These are phyloP conservation scores for Fusarium temperatum DNA, from an alignment of 2,329 filamentous ascomycete species.

Conservation along the genomic window DNA sequence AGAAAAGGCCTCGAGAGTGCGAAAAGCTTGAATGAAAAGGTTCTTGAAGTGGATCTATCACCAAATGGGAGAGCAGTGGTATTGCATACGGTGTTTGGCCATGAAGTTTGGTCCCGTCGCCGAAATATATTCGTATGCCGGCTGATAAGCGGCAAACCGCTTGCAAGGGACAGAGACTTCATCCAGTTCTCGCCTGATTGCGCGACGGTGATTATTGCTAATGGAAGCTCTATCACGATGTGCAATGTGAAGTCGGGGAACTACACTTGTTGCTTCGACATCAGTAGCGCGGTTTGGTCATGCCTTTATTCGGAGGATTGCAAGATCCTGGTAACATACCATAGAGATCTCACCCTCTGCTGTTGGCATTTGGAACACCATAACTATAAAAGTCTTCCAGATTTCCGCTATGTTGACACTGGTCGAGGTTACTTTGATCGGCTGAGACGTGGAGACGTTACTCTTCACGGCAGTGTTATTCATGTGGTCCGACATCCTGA, in stretches of 20 bases:
- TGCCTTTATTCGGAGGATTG: background rate
- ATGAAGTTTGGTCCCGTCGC: fast-evolving
- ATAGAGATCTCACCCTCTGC: fast-evolving
- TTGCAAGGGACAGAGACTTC: fast-evolving
- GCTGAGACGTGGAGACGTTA: fast-evolving
- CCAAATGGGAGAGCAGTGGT: background rate
- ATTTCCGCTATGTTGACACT: fast-evolving
- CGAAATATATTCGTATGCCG: background rate
- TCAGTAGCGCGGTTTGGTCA: fast-evolving
- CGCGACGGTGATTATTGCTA: fast-evolving
- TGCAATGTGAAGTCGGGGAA: fast-evolving
- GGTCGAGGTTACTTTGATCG: fast-evolving
- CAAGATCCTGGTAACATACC: background rate
- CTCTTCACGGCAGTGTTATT: fast-evolving
- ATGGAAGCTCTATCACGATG: fast-evolving
- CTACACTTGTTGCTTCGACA: fast-evolving
- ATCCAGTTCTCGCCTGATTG: background rate
- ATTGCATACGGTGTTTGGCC: fast-evolving
- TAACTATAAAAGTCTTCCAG: fast-evolving
- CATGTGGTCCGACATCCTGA: fast-evolving
- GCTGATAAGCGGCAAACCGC: fast-evolving
- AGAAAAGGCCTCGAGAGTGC: fast-evolving
- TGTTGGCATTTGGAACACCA: background rate
- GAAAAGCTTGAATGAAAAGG: fast-evolving
- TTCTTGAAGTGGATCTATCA: fast-evolving